Evolutionary conservation across 2,329 filamentous ascomycete species (phyloP), one percentile per base, ranked within the genome.

Genomic region (Truncatella angustata): DNA sequence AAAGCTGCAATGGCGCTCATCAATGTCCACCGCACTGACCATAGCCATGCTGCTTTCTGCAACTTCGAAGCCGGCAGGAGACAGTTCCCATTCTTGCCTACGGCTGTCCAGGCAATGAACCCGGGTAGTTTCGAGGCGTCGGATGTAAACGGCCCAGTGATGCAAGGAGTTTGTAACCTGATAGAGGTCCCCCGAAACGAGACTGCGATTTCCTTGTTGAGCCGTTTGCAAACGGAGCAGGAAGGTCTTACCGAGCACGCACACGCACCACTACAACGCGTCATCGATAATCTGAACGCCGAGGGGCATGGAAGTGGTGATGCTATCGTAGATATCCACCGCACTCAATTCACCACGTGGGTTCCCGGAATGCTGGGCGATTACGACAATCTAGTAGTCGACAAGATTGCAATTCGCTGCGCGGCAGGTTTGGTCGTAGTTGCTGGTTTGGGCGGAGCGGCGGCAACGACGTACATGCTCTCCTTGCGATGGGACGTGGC

Each of bases 401-500:
- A 30, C 5, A 43, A 34, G 12, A 4, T 37, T 11, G 49, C 39
- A 5, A 46, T 37, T 28, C 21, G 49, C 2, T 44, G 37, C 10
- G 37, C 18, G 5, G 21, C 30, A n/a, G 49, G 49, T 4, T 4
- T 51, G 28, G 30, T 36, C 7, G 16, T 51, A 1, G 40, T 45
- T n/a, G 49, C 30, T 18, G 49, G 49, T 1, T 1, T 39, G 20
- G 49, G 28, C 2, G 49, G 49, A 5, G 39, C 23, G 23, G 26
- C 9, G 5, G 39, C 39, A 14, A 43, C 39, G 2, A 40, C 39
- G 3, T 35, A 30, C 9, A 20, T 42, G 12, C 14, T 35, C 18
- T 44, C 49, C 10, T 36, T 51, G 39, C 14, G 47, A 21, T 49
- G 47, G 47, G 47, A 49, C 16, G 47, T 20, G 47, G 36, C 47